phyloP scores from a whole-genome alignment of 768 basidiomycete species.

The Tylopilus sp. region DNA sequence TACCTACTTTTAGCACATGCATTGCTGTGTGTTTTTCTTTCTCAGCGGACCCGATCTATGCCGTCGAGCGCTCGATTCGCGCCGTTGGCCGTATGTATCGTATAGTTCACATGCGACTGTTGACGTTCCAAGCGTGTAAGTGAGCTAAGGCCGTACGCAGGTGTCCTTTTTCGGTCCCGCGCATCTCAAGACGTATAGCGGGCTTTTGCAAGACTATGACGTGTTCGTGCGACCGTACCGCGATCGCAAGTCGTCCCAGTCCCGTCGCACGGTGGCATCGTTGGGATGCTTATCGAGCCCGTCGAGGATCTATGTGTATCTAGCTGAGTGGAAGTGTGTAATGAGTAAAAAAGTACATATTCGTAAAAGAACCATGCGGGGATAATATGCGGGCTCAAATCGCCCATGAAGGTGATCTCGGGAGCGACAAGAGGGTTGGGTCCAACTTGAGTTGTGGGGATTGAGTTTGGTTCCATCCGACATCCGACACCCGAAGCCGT shows the following conservation, averaged over 20 bases:
- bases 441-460: not conserved
- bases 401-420: slow-evolving; percentile 22
- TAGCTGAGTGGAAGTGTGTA: not conserved
- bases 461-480: slow-evolving; percentile 4
- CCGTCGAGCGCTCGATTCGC: slow-evolving; percentile 11
- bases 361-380: slow-evolving; percentile 15
- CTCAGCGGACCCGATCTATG: not conserved
- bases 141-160: not conserved
- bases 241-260: slow-evolving; percentile 17
- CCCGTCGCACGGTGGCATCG: slow-evolving; percentile 12
- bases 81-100: not conserved
- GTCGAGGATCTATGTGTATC: slow-evolving; percentile 10
- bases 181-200: slow-evolving; percentile 5
- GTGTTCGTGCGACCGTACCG: slow-evolving; percentile 27
- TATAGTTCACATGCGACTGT: not conserved
- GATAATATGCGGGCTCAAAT: slow-evolving; percentile 14
- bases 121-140: slow-evolving; percentile 3
- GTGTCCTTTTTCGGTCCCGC: not conserved
- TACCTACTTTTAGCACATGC: slow-evolving; percentile 11
- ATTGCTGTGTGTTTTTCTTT: slow-evolving; percentile 9
- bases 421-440: slow-evolving; percentile 21
- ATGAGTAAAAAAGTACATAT: slow-evolving; percentile 5
- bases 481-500: slow-evolving; percentile 8
- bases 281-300: slow-evolving; percentile 5
- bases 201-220: slow-evolving; percentile 8